Evolutionary conservation across 2,329 filamentous ascomycete species (phyloP), one percentile per base, ranked within the genome.

Genomic region (Acrodontium crateriforme): DNA sequence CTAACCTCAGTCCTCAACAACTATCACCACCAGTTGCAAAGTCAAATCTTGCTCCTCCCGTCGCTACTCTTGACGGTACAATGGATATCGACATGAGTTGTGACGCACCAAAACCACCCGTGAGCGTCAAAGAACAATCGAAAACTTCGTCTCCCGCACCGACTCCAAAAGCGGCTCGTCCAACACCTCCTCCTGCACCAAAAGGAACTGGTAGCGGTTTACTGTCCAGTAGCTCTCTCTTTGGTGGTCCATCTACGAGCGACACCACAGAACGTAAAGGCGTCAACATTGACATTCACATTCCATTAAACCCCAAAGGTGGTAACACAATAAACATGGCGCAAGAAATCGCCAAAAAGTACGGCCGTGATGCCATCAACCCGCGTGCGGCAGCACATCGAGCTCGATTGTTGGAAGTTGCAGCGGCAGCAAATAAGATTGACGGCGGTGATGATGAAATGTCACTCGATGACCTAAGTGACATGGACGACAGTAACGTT

Each of bases 291-390:
- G 70, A 91, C 29, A 67, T 98, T 11, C 75, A 79, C 30, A 76
- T 98, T 32, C 74, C 80, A 0, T 67, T 98, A 20, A 71, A 77
- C 32, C 81, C 83, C 21, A 74, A 81, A 43, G 78, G 72, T 18
- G 93, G 93, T 52, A 83, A 87, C 41, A 87, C 91, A 36, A 74
- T 98, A 57, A 95, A 95, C 53, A 94, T 95, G 40, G 85, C 87
- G 46, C 81, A 83, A 24, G 67, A 95, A 55, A 89, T 91, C 8
- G 83, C 93, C 55, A 84, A 91, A 38, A 79, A 78, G 37, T 95
- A 94, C 52, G 89, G 89, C 14, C 93, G 87, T 65, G 84, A 91
- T 36, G 89, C 87, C 0, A 65, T 95, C 18, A 85, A 95, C 50
- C 89, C 89, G 16, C 78, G 85, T 6, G 67, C 91, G 37, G 89